Percentiles rank a stretch among this genome's conserved stretches.
Conservation (phyloP, 2,329 filamentous ascomycete species). For the Cordyceps cateniannulata region DNA sequence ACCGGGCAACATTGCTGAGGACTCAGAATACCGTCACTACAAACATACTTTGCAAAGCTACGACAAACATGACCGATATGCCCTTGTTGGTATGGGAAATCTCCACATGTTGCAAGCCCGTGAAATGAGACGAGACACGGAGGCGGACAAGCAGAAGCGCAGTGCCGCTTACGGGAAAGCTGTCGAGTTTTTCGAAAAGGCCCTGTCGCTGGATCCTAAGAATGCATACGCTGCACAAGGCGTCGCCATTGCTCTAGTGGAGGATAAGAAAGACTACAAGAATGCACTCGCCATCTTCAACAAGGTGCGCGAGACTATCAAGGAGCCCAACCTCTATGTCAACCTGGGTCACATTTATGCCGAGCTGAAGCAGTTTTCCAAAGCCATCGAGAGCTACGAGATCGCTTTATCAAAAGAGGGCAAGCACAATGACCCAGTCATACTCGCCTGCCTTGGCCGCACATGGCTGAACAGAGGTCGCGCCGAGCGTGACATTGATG, state of each 20-base stretch:
- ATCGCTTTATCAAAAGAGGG: conserved; percentile 72
- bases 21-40: conserved; percentile 87
- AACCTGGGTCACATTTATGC: conserved; percentile 92
- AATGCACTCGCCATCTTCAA: conserved; percentile 80
- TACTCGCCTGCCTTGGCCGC: conserved; percentile 79
- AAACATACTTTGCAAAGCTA: conserved; percentile 92
- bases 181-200: conserved; percentile 98
- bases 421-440: conserved; percentile 64
- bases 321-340: conserved; percentile 80
- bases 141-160: conserved; percentile 85
- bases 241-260: conserved; percentile 85
- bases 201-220: conserved; percentile 84
- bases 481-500: conserved; percentile 49
- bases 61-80: conserved; percentile 98
- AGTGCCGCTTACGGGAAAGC: conserved; percentile 82
- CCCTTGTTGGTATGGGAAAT: conserved; percentile 94
- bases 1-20: conserved; percentile 73
- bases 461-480: conserved; percentile 81
- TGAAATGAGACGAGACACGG: conserved; percentile 89
- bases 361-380: conserved; percentile 82
- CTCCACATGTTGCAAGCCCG: conserved; percentile 78
- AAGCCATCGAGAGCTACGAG: conserved; percentile 94
- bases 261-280: conserved; percentile 86
- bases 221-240: conserved; percentile 97
- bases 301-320: conserved; percentile 83